Conservation (phyloP, 176 grass and related monocot genomes). For the Musa troglodytarum region DNA sequence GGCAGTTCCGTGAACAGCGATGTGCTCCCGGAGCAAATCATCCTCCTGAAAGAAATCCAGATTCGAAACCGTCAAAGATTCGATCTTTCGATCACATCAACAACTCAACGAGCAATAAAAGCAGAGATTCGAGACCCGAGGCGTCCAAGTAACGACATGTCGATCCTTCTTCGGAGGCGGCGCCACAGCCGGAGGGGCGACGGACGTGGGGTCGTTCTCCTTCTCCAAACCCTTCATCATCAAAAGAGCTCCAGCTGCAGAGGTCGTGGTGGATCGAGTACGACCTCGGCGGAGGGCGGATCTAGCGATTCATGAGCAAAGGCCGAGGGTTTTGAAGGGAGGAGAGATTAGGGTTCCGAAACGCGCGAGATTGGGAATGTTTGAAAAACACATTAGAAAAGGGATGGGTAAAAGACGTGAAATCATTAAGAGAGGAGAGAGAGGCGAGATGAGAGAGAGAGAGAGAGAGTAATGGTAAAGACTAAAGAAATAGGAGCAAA, state of each 20-base stretch:
- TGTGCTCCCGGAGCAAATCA: conserved; percentile 72
- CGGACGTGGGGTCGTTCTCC: background rate
- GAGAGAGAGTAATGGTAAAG: background rate
- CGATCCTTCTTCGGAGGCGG: conserved; percentile 63
- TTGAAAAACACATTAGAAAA: background rate
- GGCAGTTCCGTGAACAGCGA: conserved; percentile 62
- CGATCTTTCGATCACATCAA: background rate
- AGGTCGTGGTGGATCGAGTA: background rate
- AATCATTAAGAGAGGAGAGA: background rate
- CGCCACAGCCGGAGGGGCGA: background rate
- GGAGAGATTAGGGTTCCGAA: background rate
- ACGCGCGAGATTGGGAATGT: conserved; percentile 8
- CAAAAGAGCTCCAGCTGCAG: background rate
- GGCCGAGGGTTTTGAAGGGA: background rate
- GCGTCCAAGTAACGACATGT: conserved; percentile 71
- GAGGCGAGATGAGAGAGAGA: too few relatives aligned
- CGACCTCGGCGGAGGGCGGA: background rate
- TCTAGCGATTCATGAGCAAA: background rate
- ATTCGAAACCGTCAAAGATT: conserved; percentile 13
- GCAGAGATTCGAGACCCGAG: conserved; percentile 36
- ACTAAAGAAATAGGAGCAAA: background rate
- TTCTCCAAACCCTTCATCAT: background rate
- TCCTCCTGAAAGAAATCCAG: conserved; percentile 58
- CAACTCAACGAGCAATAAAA: background rate
- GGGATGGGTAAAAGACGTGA: background rate